Evolutionary conservation across 75 land plant species (phyloP), one percentile per base, ranked within the genome.

Genomic region (Pinus albicaulis): DNA sequence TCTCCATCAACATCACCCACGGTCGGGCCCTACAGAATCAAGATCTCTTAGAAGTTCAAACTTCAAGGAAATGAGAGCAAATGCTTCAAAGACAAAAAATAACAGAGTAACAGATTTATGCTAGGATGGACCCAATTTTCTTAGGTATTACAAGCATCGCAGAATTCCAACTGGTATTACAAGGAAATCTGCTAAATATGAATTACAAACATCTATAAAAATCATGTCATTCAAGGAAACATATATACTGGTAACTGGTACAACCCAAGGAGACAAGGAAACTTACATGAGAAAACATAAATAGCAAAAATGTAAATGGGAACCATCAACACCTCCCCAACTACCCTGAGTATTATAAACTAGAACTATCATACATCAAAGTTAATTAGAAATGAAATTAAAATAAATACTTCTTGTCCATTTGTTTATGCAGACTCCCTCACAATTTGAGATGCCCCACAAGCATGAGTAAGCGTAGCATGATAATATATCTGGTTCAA

Each of bases 1-100:
- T 98, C 99, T 22, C 98, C 99, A 87, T 98, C 89, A 66, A 98
- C 92, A 88, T 98, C 99, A 60, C 99, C 99, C 28, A 98, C 73
- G 1, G 91, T 87, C 0, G 99, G 91, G 66, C 93, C 96, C 99
- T 98, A 88, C 76, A 75, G 65, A 26, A 73, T 64, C 56, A 56
- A 10, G 13, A 55, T 55, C 25, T 1, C 56, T 52, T 73, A 24
- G 63, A n/a, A 61, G 63, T 28, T 20, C 73, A 71, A n/a, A 71
- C n/a, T 20, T 23, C 7, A 36, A 57, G 31, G 26, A 20, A 8
- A 25, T 73, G 31, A 55, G 13, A 56, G 31, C 77, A 58, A 25
- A 25, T 59, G 19, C n/a, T 59, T 74, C 26, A 25, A 26, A 74
- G 7, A 23, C 28, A 63, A 26, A 57, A 26, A 74, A 7, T 26